Conservation (phyloP, 2,329 filamentous ascomycete genomes). For the Microthyrium microscopicum region DNA sequence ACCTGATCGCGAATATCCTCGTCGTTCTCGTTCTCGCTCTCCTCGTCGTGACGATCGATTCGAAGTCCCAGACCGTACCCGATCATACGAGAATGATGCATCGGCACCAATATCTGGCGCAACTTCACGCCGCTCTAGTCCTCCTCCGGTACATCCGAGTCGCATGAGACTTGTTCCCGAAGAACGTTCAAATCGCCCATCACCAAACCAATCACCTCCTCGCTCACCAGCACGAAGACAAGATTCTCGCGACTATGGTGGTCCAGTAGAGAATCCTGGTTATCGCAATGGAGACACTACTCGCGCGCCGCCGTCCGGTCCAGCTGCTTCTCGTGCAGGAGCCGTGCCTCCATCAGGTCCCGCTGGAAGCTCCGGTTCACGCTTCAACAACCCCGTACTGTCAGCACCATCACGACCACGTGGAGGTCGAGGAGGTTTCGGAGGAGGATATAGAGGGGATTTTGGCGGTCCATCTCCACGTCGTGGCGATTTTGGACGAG, state of each 20-base stretch:
- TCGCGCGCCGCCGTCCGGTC: conserved; percentile 23
- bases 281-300: conserved; percentile 21
- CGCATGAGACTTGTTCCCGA: conserved; percentile 28
- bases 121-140: conserved; percentile 46
- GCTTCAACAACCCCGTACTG: conserved; percentile 17
- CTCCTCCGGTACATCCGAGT: conserved; percentile 39
- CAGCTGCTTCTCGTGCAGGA: conserved; percentile 20
- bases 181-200: conserved; percentile 14
- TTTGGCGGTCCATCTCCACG: conserved; percentile 3
- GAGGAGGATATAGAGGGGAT: conserved; percentile 16
- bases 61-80: conserved; percentile 31
- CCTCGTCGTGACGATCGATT: conserved; percentile 34
- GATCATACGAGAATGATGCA: conserved; percentile 21
- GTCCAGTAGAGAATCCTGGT: conserved; percentile 12
- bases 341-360: conserved; percentile 24
- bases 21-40: conserved; percentile 39
- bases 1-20: conserved; percentile 23
- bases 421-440: conserved; percentile 18
- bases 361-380: conserved; percentile 14
- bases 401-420: conserved; percentile 23
- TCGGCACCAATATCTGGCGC: conserved; percentile 37
- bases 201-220: conserved; percentile 17
- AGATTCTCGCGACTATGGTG: conserved; percentile 14
- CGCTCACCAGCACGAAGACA: conserved; percentile 15
- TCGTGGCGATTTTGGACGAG: conserved; percentile 2